Conservation (phyloP, 1,139 yeast genomes). For the Lodderomyces theae region DNA sequence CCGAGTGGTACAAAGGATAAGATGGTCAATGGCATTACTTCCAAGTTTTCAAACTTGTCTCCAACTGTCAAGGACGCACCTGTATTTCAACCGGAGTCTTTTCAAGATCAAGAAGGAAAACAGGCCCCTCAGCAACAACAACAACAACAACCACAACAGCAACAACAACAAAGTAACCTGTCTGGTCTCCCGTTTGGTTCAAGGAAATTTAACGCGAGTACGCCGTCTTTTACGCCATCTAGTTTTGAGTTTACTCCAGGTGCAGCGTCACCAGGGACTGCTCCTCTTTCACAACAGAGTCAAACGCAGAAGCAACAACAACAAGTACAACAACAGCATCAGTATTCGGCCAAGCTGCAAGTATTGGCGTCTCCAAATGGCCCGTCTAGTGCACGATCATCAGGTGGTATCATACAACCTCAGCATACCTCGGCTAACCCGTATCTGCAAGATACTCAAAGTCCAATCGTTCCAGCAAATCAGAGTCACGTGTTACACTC, state of each 20-base stretch:
- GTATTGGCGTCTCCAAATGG: not conserved
- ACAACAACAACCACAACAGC: slow-evolving; percentile 1
- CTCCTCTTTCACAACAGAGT: slow-evolving; percentile 2
- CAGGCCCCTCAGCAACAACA: not conserved
- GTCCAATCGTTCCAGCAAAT: slow-evolving; percentile 2
- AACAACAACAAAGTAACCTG: slow-evolving; percentile 6
- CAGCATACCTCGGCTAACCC: slow-evolving; percentile 2
- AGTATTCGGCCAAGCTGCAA: not conserved
- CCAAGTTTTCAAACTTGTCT: slow-evolving; percentile 47
- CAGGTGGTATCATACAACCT: slow-evolving; percentile 1
- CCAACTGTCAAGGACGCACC: slow-evolving; percentile 58
- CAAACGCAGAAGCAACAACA: slow-evolving; percentile 5
- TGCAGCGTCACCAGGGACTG: slow-evolving; percentile 5
- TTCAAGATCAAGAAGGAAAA: not conserved
- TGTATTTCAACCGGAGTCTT: slow-evolving; percentile 48
- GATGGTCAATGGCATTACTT: slow-evolving; percentile 25
- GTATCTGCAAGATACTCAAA: slow-evolving; percentile 2
- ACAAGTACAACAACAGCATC: slow-evolving; percentile 6
- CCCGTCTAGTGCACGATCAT: slow-evolving; percentile 3
- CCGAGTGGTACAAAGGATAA: slow-evolving; percentile 29
- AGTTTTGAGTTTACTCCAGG: slow-evolving; percentile 12
- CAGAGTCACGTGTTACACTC: slow-evolving; percentile 2
- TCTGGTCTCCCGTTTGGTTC: slow-evolving; percentile 10
- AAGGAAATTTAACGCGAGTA: slow-evolving; percentile 31
- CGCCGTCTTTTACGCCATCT: slow-evolving; percentile 35